Conservation (phyloP, 2,329 filamentous ascomycete genomes). For the Penicillium hesseltinei region DNA sequence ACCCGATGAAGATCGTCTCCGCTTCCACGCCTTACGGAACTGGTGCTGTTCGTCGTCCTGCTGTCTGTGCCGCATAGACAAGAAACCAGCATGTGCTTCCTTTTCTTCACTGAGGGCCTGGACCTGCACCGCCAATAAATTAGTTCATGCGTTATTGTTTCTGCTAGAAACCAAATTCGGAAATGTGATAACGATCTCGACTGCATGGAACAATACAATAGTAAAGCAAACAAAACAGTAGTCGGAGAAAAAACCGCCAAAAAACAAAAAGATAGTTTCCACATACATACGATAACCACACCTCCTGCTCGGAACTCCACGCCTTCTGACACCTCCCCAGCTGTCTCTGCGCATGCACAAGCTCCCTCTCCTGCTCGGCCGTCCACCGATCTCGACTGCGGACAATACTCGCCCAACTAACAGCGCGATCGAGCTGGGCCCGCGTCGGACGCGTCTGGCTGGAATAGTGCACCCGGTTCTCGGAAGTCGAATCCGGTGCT, state of each 20-base stretch:
- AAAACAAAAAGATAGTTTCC: neutral
- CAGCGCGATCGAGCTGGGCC: constrained; percentile 22
- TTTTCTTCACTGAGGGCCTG: constrained; percentile 34
- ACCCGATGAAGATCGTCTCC: constrained; percentile 21
- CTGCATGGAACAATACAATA: neutral
- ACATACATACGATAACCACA: constrained; percentile 37
- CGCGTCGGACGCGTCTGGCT: constrained; percentile 14
- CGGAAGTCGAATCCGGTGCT: constrained; percentile 12
- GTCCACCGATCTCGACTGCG: constrained; percentile 30
- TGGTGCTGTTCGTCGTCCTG: constrained; percentile 34
- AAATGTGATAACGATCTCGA: neutral
- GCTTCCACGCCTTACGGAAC: constrained; percentile 36
- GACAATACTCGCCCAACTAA: constrained; percentile 35
- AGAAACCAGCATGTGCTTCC: constrained; percentile 33
- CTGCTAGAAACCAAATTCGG: too few relatives aligned
- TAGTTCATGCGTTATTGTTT: neutral
- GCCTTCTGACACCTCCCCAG: constrained; percentile 36
- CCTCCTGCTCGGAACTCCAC: constrained; percentile 38
- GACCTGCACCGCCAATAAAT: constrained; percentile 22
- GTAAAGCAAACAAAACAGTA: neutral
- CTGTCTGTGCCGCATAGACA: constrained; percentile 32
- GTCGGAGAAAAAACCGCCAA: neutral
- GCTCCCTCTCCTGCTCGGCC: constrained; percentile 29
- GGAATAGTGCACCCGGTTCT: constrained; percentile 8
- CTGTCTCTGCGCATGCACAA: constrained; percentile 28